Conservation (phyloP, 2,329 filamentous ascomycete species). For the Hortaea sp. region DNA sequence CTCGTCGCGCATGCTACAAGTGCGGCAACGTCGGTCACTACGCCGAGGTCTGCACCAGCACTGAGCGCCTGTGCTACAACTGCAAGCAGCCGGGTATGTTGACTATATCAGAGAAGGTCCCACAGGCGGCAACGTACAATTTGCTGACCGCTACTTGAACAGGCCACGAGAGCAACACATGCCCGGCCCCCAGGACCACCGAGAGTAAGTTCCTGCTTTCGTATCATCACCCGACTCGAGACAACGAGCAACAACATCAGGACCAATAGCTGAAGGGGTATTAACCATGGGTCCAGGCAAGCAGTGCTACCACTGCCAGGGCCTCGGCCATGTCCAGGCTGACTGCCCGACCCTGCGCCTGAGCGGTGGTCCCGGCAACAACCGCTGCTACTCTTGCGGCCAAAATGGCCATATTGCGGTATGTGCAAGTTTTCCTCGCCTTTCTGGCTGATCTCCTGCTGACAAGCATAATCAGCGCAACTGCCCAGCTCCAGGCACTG, state of each 20-base stretch:
- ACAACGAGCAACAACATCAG: too few relatives aligned
- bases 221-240: too few relatives aligned
- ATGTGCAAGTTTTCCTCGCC: slow-evolving; percentile 28
- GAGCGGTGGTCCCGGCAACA: slow-evolving; percentile 68
- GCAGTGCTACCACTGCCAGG: slow-evolving; percentile 99
- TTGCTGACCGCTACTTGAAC: slow-evolving; percentile 17
- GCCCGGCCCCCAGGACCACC: slow-evolving; percentile 90
- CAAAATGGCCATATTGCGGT: slow-evolving; percentile 86
- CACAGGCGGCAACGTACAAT: slow-evolving; percentile 22
- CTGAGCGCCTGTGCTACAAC: slow-evolving; percentile 99
- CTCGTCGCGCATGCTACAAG: slow-evolving; percentile 45
- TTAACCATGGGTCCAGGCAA: slow-evolving; percentile 52
- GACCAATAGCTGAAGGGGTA: neutral
- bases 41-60: slow-evolving; percentile 88
- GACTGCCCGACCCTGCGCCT: slow-evolving; percentile 95
- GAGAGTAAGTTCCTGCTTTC: slow-evolving; percentile 51
- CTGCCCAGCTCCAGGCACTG: slow-evolving; percentile 65
- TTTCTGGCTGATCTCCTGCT: neutral
- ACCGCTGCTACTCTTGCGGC: slow-evolving; percentile 94
- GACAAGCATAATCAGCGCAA: slow-evolving; percentile 48
- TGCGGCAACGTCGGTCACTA: slow-evolving; percentile 45
- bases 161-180: slow-evolving; percentile 96
- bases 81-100: slow-evolving; percentile 76
- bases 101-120: neutral
- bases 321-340: slow-evolving; percentile 93